Base-by-base conservation (phyloP, 805 yeast genomes). In the Schizosaccharomyces pombe region DNA sequence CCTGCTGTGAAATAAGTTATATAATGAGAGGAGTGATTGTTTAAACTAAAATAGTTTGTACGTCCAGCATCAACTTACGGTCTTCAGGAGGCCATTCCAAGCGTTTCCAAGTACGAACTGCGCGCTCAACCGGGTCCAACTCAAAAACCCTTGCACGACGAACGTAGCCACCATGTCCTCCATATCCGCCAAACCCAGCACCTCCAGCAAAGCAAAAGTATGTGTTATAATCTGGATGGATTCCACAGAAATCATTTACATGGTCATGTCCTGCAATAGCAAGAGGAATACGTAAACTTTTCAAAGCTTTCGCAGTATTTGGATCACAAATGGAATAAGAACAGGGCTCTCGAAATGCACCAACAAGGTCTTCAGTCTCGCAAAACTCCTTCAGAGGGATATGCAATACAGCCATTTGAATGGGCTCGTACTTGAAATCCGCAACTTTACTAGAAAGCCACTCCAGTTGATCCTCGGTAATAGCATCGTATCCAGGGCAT, bases 121-220 rank as follows among this genome's bases (percentile, higher is more conserved):
- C 62, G 19, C 68, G 67, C 1, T 73, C 72, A 0, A 64, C 62
- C 5, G 65, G 61, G 63, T 85, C 80, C 11, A 87, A 60, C 47
- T 82, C 85, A 63, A 72, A 89, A 0, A 80, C 61, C 52, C 98
- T 71, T 49, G 85, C 62, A 55, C 96, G 73, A 60, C 98, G 75
- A n/a, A 80, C 71, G 32, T 81, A 84, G 1, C 87, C 89, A 1
- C 86, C 89, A 61, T 86, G 85, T 0, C 96, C 96, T 6, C 82
- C 96, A 63, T 91, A 91, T 0, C 95, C 97, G 40, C 97, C 98
- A 67, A 85, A 93, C 14, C 97, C 98, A 4, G 76, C 73, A 0
- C 79, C 93, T 28, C 98, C 98, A 2, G 95, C 98, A 63, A 85
- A 86, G 62, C 98, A 91, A 33, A 91, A 68, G 94, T 94, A 85